Base-by-base conservation (phyloP, 306 rosid genomes). In the Cicer arietinum region DNA sequence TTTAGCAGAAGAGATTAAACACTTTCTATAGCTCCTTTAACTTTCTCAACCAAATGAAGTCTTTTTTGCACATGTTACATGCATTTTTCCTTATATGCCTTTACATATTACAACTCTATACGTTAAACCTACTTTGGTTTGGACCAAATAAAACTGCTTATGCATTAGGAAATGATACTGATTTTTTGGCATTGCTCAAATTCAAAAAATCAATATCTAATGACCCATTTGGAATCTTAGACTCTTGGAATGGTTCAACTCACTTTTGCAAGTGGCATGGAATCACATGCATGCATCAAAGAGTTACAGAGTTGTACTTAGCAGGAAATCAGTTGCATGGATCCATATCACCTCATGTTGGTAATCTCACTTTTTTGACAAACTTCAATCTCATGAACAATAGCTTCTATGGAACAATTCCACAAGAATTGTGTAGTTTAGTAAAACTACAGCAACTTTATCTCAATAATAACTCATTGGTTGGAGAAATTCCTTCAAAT, bases 181-280 rank as follows among this genome's bases (percentile, higher is more conserved):
- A 81, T 20, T 74, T 14, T 6, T 67, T 69, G 3, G 75, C 85
- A 7, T 14, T 87, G 46, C 74, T 85, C 16, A 83, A 76, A 48
- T 51, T 83, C 54, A 85, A 73, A 45, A 80, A 83, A 74, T n/a
- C 75, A n/a, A 70, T 86, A 48, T 10, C 61, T 6, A 71, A 0
- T 2, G 81, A 88, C 6, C 83, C 83, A 8, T 18, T 35, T 16
- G 50, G 46, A 45, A 12, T 59, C 8, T 22, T 88, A 6, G 42
- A 44, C 10, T 85, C 86, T 35, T 84, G 86, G 78, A 85, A 88
- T 44, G 67, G 25, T 43, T 85, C 91, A 7, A 8, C n/a, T 1
- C 82, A 69, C 45, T 81, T 85, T 0, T 85, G 88, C 25, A 51
- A 45, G 0, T 88, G 90, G 92, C 46, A 8, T 20, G 92, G 92